Evolutionary conservation across 2,329 filamentous ascomycete genomes (phyloP).

Genomic region (Nothopassalora personata): DNA sequence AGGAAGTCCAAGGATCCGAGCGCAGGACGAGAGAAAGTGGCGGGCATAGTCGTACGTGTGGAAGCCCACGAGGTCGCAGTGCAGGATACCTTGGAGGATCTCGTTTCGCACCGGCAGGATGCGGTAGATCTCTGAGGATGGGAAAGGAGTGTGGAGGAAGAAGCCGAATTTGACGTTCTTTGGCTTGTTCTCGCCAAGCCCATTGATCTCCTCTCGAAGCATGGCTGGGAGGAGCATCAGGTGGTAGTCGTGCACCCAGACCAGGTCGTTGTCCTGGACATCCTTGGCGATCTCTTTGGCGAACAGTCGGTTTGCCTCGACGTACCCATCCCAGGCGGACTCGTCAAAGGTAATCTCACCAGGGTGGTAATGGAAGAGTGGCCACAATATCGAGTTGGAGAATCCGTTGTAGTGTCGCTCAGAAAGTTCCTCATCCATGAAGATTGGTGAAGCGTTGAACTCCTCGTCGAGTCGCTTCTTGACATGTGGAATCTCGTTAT

Average conservation of each 20-base stretch:
- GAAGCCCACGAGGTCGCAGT: conserved; percentile 94
- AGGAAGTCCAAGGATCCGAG: conserved; percentile 72
- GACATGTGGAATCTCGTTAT: conserved; percentile 70
- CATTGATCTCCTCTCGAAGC: conserved; percentile 75
- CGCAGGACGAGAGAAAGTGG: conserved; percentile 94
- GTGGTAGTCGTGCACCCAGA: conserved; percentile 99
- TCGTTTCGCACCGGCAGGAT: conserved; percentile 90
- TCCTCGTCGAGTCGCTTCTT: conserved; percentile 76
- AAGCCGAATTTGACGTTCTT: conserved; percentile 97
- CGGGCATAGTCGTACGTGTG: conserved; percentile 99
- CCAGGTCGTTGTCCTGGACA: conserved; percentile 85
- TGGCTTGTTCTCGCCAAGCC: conserved; percentile 55
- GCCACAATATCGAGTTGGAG: conserved; percentile 97
- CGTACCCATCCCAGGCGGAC: conserved; percentile 86
- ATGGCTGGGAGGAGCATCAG: conserved; percentile 94
- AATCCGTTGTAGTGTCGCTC: conserved; percentile 98
- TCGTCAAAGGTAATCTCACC: conserved; percentile 98
- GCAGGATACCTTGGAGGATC: conserved; percentile 77
- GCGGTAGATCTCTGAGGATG: conserved; percentile 92
- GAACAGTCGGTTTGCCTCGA: conserved; percentile 87
- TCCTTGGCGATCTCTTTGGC: conserved; percentile 81
- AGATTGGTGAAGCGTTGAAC: conserved; percentile 84
- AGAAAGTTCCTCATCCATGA: conserved; percentile 86
- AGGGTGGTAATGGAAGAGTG: conserved; percentile 96
- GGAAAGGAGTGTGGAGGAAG: conserved; percentile 96